These are phyloP conservation scores for Colletotrichum sp. DNA, from an alignment of 2,329 filamentous ascomycete species.

Conservation along the genomic window DNA sequence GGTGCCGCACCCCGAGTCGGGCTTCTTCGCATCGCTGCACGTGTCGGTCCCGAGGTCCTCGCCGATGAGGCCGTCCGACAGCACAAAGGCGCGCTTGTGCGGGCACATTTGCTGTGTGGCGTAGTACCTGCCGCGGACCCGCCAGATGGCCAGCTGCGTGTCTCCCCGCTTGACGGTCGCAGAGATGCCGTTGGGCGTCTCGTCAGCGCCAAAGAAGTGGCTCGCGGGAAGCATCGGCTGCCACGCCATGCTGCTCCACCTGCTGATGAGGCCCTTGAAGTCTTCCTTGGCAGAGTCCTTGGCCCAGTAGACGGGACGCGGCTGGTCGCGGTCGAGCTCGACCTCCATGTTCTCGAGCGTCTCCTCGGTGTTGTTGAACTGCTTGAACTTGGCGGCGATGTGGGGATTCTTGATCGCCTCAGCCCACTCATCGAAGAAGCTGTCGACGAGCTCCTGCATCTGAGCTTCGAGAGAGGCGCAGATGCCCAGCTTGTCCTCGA, in stretches of 20 bases:
- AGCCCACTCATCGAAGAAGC: constrained; percentile 92
- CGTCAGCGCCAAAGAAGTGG: constrained; percentile 70
- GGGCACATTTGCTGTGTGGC: constrained; percentile 95
- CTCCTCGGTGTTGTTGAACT: constrained; percentile 86
- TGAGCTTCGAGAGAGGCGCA: constrained; percentile 83
- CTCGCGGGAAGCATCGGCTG: constrained; percentile 76
- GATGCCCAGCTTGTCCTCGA: constrained; percentile 87
- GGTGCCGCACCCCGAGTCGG: constrained; percentile 20
- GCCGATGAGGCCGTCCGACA: constrained; percentile 84
- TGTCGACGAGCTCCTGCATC: constrained; percentile 84
- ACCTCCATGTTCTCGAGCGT: constrained; percentile 71
- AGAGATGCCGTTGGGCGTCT: constrained; percentile 73
- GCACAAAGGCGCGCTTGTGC: constrained; percentile 88
- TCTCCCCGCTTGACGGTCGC: constrained; percentile 85
- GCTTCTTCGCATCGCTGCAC: constrained; percentile 39
- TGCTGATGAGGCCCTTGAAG: constrained; percentile 68
- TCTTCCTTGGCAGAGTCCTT: constrained; percentile 70
- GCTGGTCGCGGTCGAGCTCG: constrained; percentile 74
- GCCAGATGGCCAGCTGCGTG: constrained; percentile 88
- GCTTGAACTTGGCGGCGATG: constrained; percentile 72
- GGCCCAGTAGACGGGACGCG: constrained; percentile 79
- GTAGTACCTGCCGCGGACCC: constrained; percentile 80
- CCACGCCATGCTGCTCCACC: constrained; percentile 74
- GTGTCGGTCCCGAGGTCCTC: constrained; percentile 51
- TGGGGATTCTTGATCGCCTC: constrained; percentile 76